Base-by-base conservation (phyloP, 1,284 basidiomycete species). In the Melampsora occidentalis region DNA sequence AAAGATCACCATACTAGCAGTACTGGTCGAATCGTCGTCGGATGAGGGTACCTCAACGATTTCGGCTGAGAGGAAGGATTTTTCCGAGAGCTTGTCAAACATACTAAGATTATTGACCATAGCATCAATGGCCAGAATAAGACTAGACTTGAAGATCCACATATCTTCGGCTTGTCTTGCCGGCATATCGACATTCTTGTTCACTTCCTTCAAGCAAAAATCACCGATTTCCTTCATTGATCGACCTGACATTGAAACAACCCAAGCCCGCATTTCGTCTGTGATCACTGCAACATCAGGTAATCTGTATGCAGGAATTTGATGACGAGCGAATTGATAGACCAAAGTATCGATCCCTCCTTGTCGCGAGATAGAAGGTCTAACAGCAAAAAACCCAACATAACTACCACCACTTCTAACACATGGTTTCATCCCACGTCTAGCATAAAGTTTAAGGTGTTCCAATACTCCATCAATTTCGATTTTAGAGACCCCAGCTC, bases 281-380 rank as follows among this genome's bases (percentile, higher is more conserved):
- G 83, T 82, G 22, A 86, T 80, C 20, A 81, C 82, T 33, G 80
- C 78, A 28, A 86, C 85, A 75, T 86, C 85, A 0, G 86, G 85
- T 12, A 86, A 82, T 33, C 86, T 84, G 80, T 85, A 86, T 2
- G 85, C 85, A 2, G 86, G 86, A 78, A 86, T 85, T 80, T 86
- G 85, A 78, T 86, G 86, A 31, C 85, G 83, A 39, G 86, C 85
- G 81, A 86, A 86, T 80, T 85, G 84, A 83, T 86, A 86, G 16
- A 86, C 85, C 4, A 86, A 81, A 22, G 85, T 84, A 73, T 86
- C 85, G 63, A 85, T 69, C 10, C 82, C 83, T 2, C 80, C 81
- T 59, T 82, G 77, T 18, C 78, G 68, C 66, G 79, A 80, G n/a
- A 81, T 82, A 7, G 83, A 83, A 0, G 85, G 84, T 31, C 85